Conservation (phyloP, 805 yeast genomes). For the Wickerhamiella domercqiae region DNA sequence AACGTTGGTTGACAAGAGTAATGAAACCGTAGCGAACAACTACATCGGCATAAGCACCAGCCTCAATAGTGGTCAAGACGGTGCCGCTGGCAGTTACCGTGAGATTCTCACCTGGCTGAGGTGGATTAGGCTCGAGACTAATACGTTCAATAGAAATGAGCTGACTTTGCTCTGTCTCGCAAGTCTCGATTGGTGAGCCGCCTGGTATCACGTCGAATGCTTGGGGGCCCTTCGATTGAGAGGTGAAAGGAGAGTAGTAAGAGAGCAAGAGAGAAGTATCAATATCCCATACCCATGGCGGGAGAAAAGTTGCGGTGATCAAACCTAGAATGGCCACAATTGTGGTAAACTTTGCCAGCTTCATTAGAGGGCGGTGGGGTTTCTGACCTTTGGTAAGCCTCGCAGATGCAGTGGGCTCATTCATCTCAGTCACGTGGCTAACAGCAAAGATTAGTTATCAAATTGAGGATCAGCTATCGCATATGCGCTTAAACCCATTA, state of each 20-base stretch:
- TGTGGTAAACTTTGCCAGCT: neutral
- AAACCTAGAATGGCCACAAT: neutral
- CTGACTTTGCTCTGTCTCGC: conserved; percentile 55
- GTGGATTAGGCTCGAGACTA: conserved; percentile 70
- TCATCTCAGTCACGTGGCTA: no score
- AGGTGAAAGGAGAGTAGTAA: neutral
- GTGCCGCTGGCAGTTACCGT: conserved; percentile 64
- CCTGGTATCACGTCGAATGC: conserved; percentile 47
- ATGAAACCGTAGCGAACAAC: conserved; percentile 89
- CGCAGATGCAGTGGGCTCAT: no score
- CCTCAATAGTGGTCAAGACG: conserved; percentile 39
- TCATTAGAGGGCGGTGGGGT: no score
- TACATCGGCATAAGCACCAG: conserved; percentile 90
- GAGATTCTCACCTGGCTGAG: conserved; percentile 67
- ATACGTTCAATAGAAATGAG: conserved; percentile 46
- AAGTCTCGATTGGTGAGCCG: conserved; percentile 64
- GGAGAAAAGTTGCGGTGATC: neutral
- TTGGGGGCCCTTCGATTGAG: conserved; percentile 1
- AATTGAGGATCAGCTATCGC: no score
- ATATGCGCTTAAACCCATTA: no score
- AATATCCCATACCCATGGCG: neutral
- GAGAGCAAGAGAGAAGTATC: neutral
- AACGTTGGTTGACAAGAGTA: conserved; percentile 73
- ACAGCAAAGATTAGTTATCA: no score
- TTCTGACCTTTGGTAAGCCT: no score